Percentiles rank a stretch among this genome's conserved stretches.
Evolutionary conservation across 2,329 filamentous ascomycete species (phyloP).

Genomic region (Fusarium irregulare): DNA sequence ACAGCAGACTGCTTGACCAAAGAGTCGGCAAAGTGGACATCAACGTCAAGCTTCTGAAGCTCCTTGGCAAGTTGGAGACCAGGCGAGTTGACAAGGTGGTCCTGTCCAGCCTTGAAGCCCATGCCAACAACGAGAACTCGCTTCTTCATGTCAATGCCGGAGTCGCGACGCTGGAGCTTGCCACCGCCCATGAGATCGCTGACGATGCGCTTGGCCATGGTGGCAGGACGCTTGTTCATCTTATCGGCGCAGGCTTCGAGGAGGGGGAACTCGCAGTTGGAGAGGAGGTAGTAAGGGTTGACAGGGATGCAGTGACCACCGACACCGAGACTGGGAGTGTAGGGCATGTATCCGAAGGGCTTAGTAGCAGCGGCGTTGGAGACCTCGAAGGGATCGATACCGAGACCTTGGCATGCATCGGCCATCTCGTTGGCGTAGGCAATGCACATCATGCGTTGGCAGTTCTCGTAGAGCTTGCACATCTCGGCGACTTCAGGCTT

Average conservation of each 20-base stretch:
- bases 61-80: constrained; percentile 29
- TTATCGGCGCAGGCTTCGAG: constrained; percentile 56
- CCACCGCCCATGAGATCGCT: neutral
- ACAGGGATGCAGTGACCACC: constrained; percentile 68
- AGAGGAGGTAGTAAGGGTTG: constrained; percentile 64
- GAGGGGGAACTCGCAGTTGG: constrained; percentile 59
- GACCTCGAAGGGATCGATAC: constrained; percentile 63
- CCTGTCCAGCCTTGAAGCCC: constrained; percentile 42
- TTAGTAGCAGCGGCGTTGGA: constrained; percentile 60
- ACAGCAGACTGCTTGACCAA: constrained; percentile 33
- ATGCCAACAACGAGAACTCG: constrained; percentile 34
- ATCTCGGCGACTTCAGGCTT: constrained; percentile 66
- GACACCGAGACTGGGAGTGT: constrained; percentile 60
- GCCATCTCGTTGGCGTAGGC: constrained; percentile 68
- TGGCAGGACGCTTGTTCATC: constrained; percentile 55
- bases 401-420: constrained; percentile 58
- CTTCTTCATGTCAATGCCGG: constrained; percentile 18
- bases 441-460: constrained; percentile 64
- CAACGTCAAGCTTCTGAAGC: constrained; percentile 24
- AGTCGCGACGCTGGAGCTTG: constrained; percentile 18
- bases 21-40: constrained; percentile 36
- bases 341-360: constrained; percentile 64
- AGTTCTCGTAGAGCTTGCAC: constrained; percentile 68
- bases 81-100: constrained; percentile 39
- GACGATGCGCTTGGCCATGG: constrained; percentile 22